These are phyloP conservation scores for Podospora appendiculata DNA, from an alignment of 495 filamentous ascomycete species.

Conservation along the genomic window DNA sequence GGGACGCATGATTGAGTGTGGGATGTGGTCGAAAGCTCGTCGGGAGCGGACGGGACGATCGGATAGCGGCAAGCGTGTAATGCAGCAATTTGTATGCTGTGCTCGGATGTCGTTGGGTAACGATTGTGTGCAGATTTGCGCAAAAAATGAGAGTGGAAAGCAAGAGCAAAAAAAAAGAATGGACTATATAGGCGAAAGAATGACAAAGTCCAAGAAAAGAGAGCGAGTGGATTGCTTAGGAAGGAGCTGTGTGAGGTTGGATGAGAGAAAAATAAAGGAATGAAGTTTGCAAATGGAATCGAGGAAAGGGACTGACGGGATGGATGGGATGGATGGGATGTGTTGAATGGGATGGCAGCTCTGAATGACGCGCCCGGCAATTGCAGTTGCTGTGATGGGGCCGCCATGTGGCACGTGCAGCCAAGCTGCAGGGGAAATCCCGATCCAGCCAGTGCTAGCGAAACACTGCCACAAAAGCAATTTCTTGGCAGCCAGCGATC, in stretches of 20 bases:
- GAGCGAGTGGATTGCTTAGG: neutral
- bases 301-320: neutral
- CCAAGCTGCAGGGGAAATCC: constrained; percentile 3
- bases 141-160: neutral
- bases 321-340: neutral
- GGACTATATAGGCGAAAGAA: neutral
- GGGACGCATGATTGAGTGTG: constrained; percentile 16
- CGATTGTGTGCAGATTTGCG: neutral
- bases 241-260: too few species aligned
- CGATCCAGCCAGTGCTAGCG: neutral
- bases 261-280: neutral
- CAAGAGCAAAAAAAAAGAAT: neutral
- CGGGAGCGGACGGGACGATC: neutral
- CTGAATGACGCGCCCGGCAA: neutral
- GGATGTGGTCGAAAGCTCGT: neutral
- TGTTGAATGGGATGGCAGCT: neutral
- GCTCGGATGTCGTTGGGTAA: neutral
- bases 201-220: neutral
- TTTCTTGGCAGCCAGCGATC: constrained; percentile 9
- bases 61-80: neutral
- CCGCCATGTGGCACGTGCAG: neutral
- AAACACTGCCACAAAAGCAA: constrained; percentile 7
- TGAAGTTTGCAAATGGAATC: neutral
- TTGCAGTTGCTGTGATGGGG: too few species aligned
- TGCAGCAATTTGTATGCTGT: neutral